A percentile compares a stretch with the other conserved stretches of the same genome.
Evolutionary conservation across 75 land plant genomes (phyloP).

Genomic region (Cryptomeria japonica): DNA sequence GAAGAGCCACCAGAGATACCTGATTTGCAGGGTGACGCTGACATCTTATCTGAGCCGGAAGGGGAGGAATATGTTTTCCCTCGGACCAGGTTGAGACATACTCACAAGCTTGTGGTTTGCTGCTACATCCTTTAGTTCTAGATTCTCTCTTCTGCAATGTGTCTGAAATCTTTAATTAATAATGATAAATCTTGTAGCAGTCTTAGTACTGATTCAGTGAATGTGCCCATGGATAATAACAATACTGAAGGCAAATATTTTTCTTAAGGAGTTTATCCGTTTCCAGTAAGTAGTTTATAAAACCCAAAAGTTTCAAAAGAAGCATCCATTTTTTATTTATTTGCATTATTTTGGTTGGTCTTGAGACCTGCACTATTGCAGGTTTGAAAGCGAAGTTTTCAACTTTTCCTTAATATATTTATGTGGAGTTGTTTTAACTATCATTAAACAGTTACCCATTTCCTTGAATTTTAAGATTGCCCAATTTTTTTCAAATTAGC

Average conservation of each 20-base stretch:
- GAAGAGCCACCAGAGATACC: constrained; percentile 45
- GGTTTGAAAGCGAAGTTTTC: neutral
- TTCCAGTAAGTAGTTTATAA: neutral
- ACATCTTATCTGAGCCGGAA: constrained; percentile 38
- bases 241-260: neutral
- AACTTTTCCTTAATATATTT: neutral
- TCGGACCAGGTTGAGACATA: constrained; percentile 28
- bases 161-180: neutral
- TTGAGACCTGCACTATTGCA: neutral
- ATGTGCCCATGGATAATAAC: neutral
- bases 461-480: neutral
- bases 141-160: neutral
- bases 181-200: neutral
- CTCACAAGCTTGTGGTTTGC: neutral
- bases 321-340: neutral
- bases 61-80: constrained; percentile 41
- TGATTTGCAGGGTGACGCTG: constrained; percentile 24
- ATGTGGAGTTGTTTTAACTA: neutral
- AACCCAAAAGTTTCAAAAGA: neutral
- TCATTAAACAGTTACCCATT: neutral
- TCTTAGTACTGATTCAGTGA: neutral
- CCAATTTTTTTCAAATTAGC: neutral
- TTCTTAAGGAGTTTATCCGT: neutral
- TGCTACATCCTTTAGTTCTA: neutral
- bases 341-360: neutral